Evolutionary conservation across 176 grass and related monocot genomes (phyloP).

Genomic region (Echinochloa phyllopogon): DNA sequence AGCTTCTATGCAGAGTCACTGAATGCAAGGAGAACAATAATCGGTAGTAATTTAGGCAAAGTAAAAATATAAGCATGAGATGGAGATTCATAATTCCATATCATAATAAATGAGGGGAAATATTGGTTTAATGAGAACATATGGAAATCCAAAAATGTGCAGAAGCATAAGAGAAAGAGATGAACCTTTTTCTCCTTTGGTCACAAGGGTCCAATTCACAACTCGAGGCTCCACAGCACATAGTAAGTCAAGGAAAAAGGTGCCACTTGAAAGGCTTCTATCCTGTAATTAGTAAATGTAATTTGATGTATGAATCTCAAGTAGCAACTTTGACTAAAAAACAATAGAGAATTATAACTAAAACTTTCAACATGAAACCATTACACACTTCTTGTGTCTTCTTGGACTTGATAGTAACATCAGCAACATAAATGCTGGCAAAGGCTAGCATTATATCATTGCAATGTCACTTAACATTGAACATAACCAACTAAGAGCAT

Average conservation of each 20-base stretch:
- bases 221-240: conserved; percentile 82
- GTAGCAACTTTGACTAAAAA: background rate
- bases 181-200: conserved; percentile 85
- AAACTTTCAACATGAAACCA: background rate
- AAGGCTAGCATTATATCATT: background rate
- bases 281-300: conserved; percentile 60
- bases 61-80: background rate
- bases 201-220: conserved; percentile 96
- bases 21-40: background rate
- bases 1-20: conserved; percentile 1
- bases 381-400: background rate
- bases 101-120: background rate
- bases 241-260: conserved; percentile 90
- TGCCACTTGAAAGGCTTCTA: conserved; percentile 92
- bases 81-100: conserved; percentile 20
- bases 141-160: background rate
- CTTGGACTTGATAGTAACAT: conserved; percentile 3
- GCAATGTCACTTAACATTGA: background rate
- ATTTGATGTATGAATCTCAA: conserved; percentile 21
- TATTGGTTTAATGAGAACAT: background rate
- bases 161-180: conserved; percentile 18
- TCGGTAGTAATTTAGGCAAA: conserved; percentile 1
- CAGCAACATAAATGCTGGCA: background rate
- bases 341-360: background rate
- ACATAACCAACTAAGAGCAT: background rate